phyloP scores from a whole-genome alignment of 2,329 filamentous ascomycete species.

The Microcyclospora pomicola region DNA sequence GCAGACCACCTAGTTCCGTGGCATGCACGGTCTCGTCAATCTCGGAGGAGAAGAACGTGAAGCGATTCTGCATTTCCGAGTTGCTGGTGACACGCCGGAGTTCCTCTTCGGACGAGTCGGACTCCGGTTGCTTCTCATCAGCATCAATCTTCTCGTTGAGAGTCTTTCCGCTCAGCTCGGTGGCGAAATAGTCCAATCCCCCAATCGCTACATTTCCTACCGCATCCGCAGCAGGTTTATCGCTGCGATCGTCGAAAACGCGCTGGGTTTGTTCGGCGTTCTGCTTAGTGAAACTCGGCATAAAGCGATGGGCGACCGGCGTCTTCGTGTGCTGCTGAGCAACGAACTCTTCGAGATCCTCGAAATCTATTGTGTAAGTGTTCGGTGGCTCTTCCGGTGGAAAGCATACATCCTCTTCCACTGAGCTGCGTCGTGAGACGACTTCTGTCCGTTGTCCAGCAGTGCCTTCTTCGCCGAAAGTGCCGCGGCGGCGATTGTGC shows the following conservation, averaged over 20 bases:
- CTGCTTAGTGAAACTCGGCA: constrained; percentile 15
- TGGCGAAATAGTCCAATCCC: constrained; percentile 13
- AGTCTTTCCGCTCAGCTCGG: constrained; percentile 16
- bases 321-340: constrained; percentile 40
- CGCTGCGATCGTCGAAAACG: constrained; percentile 50
- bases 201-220: constrained; percentile 9
- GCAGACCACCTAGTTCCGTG: constrained; percentile 70
- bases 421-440: constrained; percentile 53
- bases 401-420: constrained; percentile 81
- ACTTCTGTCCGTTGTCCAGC: constrained; percentile 45
- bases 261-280: constrained; percentile 23
- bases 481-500: constrained; percentile 42
- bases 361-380: constrained; percentile 75
- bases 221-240: constrained; percentile 4
- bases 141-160: constrained; percentile 17
- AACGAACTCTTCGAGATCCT: constrained; percentile 87
- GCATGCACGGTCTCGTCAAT: constrained; percentile 89
- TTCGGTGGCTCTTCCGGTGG: constrained; percentile 67
- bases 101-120: constrained; percentile 16
- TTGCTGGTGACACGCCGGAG: constrained; percentile 13
- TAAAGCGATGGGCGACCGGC: constrained; percentile 30
- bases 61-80: constrained; percentile 49
- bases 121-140: constrained; percentile 32
- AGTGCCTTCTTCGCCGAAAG: constrained; percentile 43
- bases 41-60: constrained; percentile 94